phyloP scores from a whole-genome alignment of 768 basidiomycete species.

The Gyrodon lividus region DNA sequence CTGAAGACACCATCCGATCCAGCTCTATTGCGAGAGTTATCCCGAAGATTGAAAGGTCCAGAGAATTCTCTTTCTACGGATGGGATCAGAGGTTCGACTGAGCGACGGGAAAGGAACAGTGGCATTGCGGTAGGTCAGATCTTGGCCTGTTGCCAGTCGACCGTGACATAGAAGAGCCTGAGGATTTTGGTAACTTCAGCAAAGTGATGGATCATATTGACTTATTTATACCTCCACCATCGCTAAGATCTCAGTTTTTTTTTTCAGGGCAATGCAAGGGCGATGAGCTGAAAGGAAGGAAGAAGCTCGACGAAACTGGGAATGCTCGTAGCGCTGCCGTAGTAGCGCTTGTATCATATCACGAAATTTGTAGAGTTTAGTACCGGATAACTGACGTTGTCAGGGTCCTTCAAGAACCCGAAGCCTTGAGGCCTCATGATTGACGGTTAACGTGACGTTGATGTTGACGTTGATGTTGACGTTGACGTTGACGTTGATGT shows the following conservation, averaged over 20 bases:
- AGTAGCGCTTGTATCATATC: background rate
- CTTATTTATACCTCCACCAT: conserved; percentile 25
- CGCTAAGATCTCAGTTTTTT: conserved; percentile 15
- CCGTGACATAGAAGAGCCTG: conserved; percentile 16
- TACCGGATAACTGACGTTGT: background rate
- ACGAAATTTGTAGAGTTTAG: background rate
- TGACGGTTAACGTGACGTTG: too few relatives aligned
- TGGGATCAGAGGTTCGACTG: conserved; percentile 20
- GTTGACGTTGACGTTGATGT: too few relatives aligned
- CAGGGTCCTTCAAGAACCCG: background rate
- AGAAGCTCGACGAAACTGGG: background rate
- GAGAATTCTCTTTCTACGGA: conserved; percentile 5
- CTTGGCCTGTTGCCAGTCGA: background rate
- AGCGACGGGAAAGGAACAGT: conserved; percentile 32
- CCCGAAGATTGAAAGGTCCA: conserved; percentile 2
- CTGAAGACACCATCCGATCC: conserved; percentile 27
- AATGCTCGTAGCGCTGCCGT: background rate
- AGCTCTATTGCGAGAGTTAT: conserved; percentile 18
- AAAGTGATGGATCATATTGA: background rate
- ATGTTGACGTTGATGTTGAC: too few relatives aligned
- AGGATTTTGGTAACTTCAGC: background rate
- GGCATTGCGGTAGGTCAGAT: conserved; percentile 15
- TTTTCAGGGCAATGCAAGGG: too few relatives aligned
- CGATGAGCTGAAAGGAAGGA: too few relatives aligned
- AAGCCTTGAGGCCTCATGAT: too few relatives aligned